phyloP scores from a whole-genome alignment of 768 basidiomycete species.

The Rhizopogon vinicolor region DNA sequence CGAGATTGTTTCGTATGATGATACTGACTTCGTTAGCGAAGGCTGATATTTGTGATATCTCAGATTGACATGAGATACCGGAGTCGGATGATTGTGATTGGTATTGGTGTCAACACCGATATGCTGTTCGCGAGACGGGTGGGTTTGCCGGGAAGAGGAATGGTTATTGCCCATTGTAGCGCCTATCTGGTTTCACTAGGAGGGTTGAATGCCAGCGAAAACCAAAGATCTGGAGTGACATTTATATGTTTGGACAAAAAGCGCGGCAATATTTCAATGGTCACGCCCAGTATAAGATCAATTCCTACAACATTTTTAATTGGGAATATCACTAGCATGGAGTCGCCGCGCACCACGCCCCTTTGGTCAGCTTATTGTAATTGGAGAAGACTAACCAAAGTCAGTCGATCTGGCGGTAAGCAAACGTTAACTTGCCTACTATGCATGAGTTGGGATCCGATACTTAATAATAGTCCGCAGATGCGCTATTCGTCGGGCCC shows the following conservation, averaged over 20 bases:
- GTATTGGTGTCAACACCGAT: slow-evolving; percentile 5
- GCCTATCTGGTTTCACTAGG: not conserved
- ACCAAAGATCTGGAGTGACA: not conserved
- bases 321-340: too few species aligned
- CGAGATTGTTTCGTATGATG: slow-evolving; percentile 37
- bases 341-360: too few species aligned
- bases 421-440: too few species aligned
- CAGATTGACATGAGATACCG: slow-evolving; percentile 32
- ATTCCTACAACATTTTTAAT: not conserved
- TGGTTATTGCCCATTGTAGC: slow-evolving; percentile 27
- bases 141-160: slow-evolving; percentile 19
- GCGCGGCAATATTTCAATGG: not conserved
- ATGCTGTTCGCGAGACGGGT: slow-evolving; percentile 10
- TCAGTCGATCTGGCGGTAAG: too few species aligned
- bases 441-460: too few species aligned
- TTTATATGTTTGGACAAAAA: not conserved
- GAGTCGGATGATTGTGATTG: slow-evolving; percentile 7
- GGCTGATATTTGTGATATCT: slow-evolving; percentile 33
- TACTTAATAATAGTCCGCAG: too few species aligned
- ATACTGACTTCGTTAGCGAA: slow-evolving; percentile 30
- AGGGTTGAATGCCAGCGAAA: not conserved
- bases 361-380: too few species aligned
- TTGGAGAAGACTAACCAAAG: too few species aligned
- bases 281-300: not conserved
- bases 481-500: too few species aligned